Percentiles rank a stretch among this genome's conserved stretches.
Evolutionary conservation across 1,284 basidiomycete genomes (phyloP).

Genomic region (Boletus mariae): DNA sequence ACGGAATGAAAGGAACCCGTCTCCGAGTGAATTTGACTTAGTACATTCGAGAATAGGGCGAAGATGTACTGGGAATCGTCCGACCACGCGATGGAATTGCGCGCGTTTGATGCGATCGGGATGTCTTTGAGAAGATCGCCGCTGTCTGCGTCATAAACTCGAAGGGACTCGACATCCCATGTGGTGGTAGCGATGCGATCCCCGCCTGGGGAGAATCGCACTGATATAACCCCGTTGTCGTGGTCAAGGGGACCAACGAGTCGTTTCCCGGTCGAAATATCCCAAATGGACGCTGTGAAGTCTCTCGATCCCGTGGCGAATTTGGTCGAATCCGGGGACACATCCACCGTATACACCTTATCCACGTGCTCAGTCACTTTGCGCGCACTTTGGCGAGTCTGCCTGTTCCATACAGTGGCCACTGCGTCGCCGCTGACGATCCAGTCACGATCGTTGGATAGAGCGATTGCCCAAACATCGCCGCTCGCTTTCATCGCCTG

Average conservation of each 20-base stretch:
- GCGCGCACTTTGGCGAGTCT: not conserved
- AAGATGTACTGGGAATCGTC: not conserved
- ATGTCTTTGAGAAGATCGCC: not conserved
- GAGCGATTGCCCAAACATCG: not conserved
- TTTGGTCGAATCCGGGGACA: conserved; percentile 1
- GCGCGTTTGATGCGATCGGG: not conserved
- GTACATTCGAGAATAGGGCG: not conserved
- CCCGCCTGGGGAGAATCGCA: not conserved
- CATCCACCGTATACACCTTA: not conserved
- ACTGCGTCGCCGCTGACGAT: conserved; percentile 4
- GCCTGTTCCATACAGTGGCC: conserved; percentile 7
- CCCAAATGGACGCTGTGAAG: not conserved
- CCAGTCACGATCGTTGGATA: conserved; percentile 6
- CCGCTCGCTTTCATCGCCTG: not conserved
- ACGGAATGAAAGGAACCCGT: not conserved
- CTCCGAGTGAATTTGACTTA: not conserved
- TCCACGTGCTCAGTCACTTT: not conserved
- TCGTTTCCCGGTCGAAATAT: not conserved
- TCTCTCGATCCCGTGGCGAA: conserved; percentile 1
- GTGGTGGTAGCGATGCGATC: conserved; percentile 2
- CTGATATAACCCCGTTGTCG: not conserved
- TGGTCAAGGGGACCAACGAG: not conserved
- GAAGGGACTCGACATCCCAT: not conserved
- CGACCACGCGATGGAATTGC: not conserved
- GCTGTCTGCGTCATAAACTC: not conserved